phyloP scores from a whole-genome alignment of 169 alveolate genomes.

The Haemoproteus tartakovskyi region DNA sequence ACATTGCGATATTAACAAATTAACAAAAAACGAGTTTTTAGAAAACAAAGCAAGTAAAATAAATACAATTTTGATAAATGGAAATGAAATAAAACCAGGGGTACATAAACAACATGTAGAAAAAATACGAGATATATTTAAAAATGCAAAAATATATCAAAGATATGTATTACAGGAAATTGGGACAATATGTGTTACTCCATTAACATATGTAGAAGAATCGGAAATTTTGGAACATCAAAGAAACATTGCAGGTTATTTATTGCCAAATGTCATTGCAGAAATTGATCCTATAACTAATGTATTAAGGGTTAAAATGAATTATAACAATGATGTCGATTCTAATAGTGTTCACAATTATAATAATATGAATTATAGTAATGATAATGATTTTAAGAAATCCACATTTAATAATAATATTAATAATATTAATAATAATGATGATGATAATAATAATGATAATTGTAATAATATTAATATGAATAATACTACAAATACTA shows the following conservation, averaged over 20 bases:
- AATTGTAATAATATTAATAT: too few relatives aligned
- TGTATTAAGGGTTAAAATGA: constrained; percentile 25
- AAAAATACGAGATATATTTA: constrained; percentile 16
- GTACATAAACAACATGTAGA: constrained; percentile 31
- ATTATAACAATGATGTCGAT: too few relatives aligned
- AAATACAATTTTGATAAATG: constrained; percentile 12
- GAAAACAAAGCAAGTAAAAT: constrained; percentile 19
- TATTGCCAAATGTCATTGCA: constrained; percentile 31
- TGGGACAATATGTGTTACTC: constrained; percentile 29
- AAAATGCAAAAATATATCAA: constrained; percentile 49
- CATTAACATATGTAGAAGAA: constrained; percentile 8
- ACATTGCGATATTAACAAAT: constrained; percentile 21
- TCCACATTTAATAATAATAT: too few relatives aligned
- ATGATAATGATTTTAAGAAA: too few relatives aligned
- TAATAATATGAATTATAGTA: too few relatives aligned
- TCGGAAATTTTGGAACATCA: constrained; percentile 33
- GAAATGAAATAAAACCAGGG: constrained; percentile 64
- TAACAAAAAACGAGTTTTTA: constrained; percentile 41
- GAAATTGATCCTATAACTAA: constrained; percentile 33
- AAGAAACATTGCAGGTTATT: constrained; percentile 56
- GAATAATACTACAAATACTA: too few relatives aligned
- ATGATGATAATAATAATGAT: too few relatives aligned
- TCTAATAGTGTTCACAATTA: too few relatives aligned
- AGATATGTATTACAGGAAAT: constrained; percentile 59
- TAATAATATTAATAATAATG: too few relatives aligned